Base-by-base conservation (phyloP, 2,329 filamentous ascomycete genomes). In the Botrytis elliptica region DNA sequence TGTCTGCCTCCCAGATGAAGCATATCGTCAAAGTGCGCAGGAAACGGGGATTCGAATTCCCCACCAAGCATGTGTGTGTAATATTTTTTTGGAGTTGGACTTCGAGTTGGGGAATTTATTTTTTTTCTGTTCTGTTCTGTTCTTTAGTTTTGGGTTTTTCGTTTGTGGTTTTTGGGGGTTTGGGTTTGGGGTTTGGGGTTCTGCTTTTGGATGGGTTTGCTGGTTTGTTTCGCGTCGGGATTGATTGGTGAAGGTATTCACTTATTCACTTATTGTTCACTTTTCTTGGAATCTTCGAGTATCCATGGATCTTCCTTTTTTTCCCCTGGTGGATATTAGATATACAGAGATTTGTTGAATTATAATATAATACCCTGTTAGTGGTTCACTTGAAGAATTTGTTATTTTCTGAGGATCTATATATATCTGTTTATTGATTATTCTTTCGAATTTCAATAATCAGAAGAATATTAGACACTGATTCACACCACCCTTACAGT, bases 31-130 rank as follows among this genome's bases (percentile, higher is more conserved):
- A 2, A 42, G 40, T 52, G 46, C 36, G 70, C 70, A 72, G 70
- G 46, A 72, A 65, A 72, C 70, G 70, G 38, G 70, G 63, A 65
- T 72, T 72, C 70, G 70, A 72, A 72, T 52, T 65, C 63, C 70
- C 38, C 70, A 72, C 62, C 60, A 67, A 72, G 70, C 70, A 68
- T 8, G n/a, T 33, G n/a, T 33, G 9, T 68, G 66, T 38, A 38
- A 33, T 59, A 12, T 55, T 60, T 46, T 62, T 55, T 52, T 12
- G 46, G 25, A 4, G 0, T 25, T n/a, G 14, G 25, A 3, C 1
- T n/a, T n/a, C 6, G 5, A 3, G n/a, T 16, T n/a, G 25, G 25
- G 2, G 12, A 9, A 9, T 42, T 44, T 44, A 10, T 29, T 18
- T 52, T 9, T 6, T 44, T 20, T 20, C 18, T 46, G 7, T 44